Evolutionary conservation across 2,329 filamentous ascomycete species (phyloP).

Genomic region (Clarireedia hainanense): DNA sequence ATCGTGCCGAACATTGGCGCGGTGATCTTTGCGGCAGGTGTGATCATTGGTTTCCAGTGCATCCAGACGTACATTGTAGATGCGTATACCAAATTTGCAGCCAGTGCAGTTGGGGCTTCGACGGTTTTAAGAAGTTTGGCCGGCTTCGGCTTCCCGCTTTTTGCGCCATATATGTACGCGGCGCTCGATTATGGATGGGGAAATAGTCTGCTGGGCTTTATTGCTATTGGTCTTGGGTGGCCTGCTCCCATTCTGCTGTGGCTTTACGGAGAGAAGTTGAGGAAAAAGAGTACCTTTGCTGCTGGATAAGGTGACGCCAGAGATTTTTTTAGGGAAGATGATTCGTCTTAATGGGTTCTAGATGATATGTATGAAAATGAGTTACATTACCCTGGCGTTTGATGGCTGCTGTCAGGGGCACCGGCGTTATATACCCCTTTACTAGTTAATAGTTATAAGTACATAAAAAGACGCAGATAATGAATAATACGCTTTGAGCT

Average conservation of each 20-base stretch:
- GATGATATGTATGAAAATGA: no score
- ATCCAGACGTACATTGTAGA: slow-evolving; percentile 45
- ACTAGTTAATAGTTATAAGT: no score
- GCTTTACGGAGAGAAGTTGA: slow-evolving; percentile 32
- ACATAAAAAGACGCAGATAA: no score
- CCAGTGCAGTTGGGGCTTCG: slow-evolving; percentile 33
- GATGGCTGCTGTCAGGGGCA: no score
- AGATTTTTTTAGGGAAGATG: background rate
- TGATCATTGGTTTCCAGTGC: slow-evolving; percentile 30
- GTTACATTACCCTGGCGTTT: no score
- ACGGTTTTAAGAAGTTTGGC: slow-evolving; percentile 24
- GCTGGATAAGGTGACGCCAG: slow-evolving; percentile 15
- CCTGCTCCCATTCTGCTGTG: slow-evolving; percentile 40
- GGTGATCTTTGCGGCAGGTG: slow-evolving; percentile 41
- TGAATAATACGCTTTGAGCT: no score
- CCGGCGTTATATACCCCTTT: no score
- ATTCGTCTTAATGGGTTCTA: no score
- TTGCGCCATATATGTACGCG: slow-evolving; percentile 26
- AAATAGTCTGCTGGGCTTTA: slow-evolving; percentile 38
- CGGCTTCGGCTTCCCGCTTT: slow-evolving; percentile 25
- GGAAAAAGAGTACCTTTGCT: slow-evolving; percentile 36
- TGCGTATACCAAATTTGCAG: slow-evolving; percentile 33
- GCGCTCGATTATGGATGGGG: slow-evolving; percentile 40
- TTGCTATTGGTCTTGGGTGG: slow-evolving; percentile 44
- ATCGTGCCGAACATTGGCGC: slow-evolving; percentile 51